Base-by-base conservation (phyloP, 768 basidiomycete species). In the Trametes maxima region DNA sequence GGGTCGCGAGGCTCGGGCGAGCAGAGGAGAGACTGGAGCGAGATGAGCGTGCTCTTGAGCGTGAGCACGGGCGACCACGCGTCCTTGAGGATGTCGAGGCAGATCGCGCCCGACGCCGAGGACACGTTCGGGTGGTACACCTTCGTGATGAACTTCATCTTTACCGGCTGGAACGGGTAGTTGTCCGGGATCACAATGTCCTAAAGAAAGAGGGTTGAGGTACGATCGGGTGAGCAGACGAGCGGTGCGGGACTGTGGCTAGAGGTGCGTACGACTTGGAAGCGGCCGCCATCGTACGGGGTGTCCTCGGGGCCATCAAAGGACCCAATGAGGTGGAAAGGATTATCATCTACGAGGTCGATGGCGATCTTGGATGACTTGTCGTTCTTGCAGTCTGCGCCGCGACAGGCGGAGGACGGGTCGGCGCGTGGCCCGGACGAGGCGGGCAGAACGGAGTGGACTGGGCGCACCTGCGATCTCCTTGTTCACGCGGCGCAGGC, bases 111-210 rank as follows among this genome's bases (percentile, higher is more conserved):
- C 2, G 92, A 94, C 36, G 89, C 91, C 22, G 93, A 95, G 19
- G 94, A 96, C 42, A 98, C 82, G 70, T 98, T 98, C 3, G 95
- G 95, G 73, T 98, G 94, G 72, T 94, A 97, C 28, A 96, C 90
- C 74, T 94, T 94, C 39, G 95, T 98, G 63, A 96, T 87, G 76
- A 98, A 98, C 73, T 95, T 95, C 94, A 98, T 97, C 82, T 98
- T 97, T 55, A 95, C 89, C 0, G 96, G 94, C 71, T 94, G 90
- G 74, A 94, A 93, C 17, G 91, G 92, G 71, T 94, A 94, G 50
- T 92, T 85, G 45, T 94, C 92, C 8, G 95, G 95, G 67, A 98
- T 93, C 19, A 89, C 81, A 66, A 98, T 98, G 71, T 98, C 95
- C 92, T 94, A 68, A n/a, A n/a, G n/a, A n/a, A n/a, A 36, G 22